These are phyloP conservation scores for Ilyonectria robusta DNA, from an alignment of 2,329 filamentous ascomycete genomes.

Conservation along the genomic window DNA sequence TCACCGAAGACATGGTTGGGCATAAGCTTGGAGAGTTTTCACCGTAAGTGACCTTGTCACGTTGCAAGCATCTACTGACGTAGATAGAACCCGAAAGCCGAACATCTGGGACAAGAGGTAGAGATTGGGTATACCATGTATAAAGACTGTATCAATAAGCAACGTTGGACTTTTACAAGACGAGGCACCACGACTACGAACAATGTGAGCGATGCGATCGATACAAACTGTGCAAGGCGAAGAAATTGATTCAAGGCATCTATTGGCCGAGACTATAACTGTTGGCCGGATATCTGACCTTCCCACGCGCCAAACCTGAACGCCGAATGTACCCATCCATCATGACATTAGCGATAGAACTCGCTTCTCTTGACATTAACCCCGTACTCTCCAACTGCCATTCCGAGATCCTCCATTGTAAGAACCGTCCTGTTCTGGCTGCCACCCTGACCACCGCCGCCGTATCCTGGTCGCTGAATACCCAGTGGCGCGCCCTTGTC, in stretches of 20 bases:
- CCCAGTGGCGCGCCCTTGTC: conserved; percentile 74
- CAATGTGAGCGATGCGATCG: conserved; percentile 27
- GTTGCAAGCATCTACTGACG: conserved; percentile 16
- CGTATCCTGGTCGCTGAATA: conserved; percentile 83
- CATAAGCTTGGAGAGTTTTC: conserved; percentile 96
- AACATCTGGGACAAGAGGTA: conserved; percentile 66
- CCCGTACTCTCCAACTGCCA: conserved; percentile 98
- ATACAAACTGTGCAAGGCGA: not conserved
- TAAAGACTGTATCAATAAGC: conserved; percentile 48
- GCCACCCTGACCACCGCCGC: conserved; percentile 89
- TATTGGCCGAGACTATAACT: conserved; percentile 35
- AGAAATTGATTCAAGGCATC: conserved; percentile 7
- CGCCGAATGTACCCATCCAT: conserved; percentile 24
- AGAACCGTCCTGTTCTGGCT: conserved; percentile 93
- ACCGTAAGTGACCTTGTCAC: conserved; percentile 71
- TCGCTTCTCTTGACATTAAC: conserved; percentile 98
- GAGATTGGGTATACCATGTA: conserved; percentile 46
- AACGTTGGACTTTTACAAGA: conserved; percentile 16
- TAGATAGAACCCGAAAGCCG: conserved; percentile 68
- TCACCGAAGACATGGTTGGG: conserved; percentile 97
- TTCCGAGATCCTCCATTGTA: conserved; percentile 98
- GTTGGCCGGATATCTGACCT: conserved; percentile 37
- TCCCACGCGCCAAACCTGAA: conserved; percentile 42
- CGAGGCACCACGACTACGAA: conserved; percentile 23
- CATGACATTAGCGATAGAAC: conserved; percentile 82